These are phyloP conservation scores for Oxytropis ochrocephala DNA, from an alignment of 306 rosid species.

Conservation along the genomic window DNA sequence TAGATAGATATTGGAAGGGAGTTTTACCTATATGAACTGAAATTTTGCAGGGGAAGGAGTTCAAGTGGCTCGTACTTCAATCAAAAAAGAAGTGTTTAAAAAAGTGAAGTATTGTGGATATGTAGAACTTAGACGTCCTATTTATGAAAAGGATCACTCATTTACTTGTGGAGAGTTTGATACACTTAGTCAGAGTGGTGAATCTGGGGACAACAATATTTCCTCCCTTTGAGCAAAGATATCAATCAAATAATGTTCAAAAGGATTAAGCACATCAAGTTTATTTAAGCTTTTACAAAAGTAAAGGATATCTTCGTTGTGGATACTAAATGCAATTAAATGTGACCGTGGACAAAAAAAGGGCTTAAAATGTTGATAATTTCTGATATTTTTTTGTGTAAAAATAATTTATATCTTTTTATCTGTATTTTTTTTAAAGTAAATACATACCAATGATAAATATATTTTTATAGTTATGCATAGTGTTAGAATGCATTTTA, in stretches of 20 bases:
- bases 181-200: slow-evolving; percentile 29
- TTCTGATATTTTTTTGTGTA: no score
- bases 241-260: background rate
- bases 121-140: slow-evolving; percentile 54
- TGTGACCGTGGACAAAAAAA: background rate
- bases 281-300: background rate
- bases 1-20: no score
- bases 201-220: slow-evolving; percentile 33
- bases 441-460: no score
- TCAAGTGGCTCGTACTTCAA: slow-evolving; percentile 45
- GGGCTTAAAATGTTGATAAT: background rate
- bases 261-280: background rate
- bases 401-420: no score
- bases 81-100: slow-evolving; percentile 36
- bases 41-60: slow-evolving; percentile 65
- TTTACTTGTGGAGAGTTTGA: slow-evolving; percentile 45
- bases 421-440: no score
- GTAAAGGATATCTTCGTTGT: background rate
- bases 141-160: slow-evolving; percentile 26
- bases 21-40: no score
- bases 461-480: no score
- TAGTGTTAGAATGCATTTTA: no score
- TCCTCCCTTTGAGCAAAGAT: background rate
- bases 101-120: slow-evolving; percentile 60
- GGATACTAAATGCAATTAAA: background rate